Evolutionary conservation across 192 early-diverging fungal species (phyloP).

Genomic region (Coemansia sp.): DNA sequence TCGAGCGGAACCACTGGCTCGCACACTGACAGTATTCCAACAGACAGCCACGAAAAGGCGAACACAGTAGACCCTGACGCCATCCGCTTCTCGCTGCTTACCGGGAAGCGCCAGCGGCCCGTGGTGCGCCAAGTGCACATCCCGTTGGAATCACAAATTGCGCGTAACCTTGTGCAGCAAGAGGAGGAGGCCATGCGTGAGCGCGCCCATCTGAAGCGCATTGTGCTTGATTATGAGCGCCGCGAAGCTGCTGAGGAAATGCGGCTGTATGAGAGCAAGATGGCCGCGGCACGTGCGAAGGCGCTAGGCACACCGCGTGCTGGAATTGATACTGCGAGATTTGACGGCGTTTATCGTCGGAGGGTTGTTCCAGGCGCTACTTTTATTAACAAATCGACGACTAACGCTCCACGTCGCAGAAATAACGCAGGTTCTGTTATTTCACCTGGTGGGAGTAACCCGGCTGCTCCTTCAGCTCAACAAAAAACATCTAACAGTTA

Average conservation of each 20-base stretch:
- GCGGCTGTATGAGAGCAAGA: constrained; percentile 17
- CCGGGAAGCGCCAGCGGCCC: constrained; percentile 46
- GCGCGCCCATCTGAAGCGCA: constrained; percentile 82
- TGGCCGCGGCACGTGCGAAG: constrained; percentile 8
- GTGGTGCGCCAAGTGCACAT: constrained; percentile 39
- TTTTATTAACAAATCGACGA: constrained; percentile 17
- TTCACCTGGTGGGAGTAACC: neutral
- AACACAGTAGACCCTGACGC: constrained; percentile 13
- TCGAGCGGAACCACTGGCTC: neutral
- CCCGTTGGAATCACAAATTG: constrained; percentile 70
- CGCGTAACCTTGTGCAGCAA: constrained; percentile 73
- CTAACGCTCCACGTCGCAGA: constrained; percentile 12
- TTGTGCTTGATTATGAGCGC: constrained; percentile 87
- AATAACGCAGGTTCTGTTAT: neutral
- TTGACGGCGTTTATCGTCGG: constrained; percentile 5
- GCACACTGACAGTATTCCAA: constrained; percentile 4
- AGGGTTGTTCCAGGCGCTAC: constrained; percentile 26
- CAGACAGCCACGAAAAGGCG: no score
- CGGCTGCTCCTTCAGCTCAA: no score
- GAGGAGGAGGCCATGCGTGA: constrained; percentile 87
- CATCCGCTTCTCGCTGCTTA: constrained; percentile 42
- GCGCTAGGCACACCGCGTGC: neutral
- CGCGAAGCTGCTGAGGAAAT: constrained; percentile 44
- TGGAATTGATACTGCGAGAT: neutral
- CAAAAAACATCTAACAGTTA: no score